A percentile compares a stretch with the other conserved stretches of the same genome.
Conservation (phyloP, 306 rosid species). For the Crotalaria pallida region DNA sequence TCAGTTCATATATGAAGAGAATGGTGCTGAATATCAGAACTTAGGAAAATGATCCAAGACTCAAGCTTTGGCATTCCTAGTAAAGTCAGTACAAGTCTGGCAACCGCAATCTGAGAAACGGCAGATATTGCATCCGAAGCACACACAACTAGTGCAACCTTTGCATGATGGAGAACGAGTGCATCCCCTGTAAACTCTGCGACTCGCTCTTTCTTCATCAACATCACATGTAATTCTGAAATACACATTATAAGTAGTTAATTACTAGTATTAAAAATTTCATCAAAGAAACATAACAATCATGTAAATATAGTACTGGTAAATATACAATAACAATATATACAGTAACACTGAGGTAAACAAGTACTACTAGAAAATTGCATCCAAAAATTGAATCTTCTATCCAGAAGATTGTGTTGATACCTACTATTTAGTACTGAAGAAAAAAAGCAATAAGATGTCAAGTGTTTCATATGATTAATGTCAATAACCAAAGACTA, state of each 20-base stretch:
- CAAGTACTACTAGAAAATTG: no score
- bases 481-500: neutral
- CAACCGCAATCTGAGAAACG: constrained; percentile 72
- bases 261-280: neutral
- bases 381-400: no score
- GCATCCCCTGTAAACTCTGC: constrained; percentile 69
- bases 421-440: no score
- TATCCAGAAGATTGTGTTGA: no score
- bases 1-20: neutral
- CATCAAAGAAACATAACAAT: neutral
- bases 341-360: no score
- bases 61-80: constrained; percentile 47
- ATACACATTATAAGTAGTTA: neutral
- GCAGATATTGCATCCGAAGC: constrained; percentile 63
- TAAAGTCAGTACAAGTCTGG: constrained; percentile 73
- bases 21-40: neutral
- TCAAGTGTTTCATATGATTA: neutral
- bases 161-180: constrained; percentile 54
- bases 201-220: constrained; percentile 68
- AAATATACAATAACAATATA: neutral
- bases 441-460: neutral
- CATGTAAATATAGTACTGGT: neutral
- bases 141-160: constrained; percentile 71
- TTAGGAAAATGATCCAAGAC: neutral
- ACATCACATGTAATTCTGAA: constrained; percentile 56